Conservation (phyloP, 352 stramenopile species). For the Phytophthora nicotianae region DNA sequence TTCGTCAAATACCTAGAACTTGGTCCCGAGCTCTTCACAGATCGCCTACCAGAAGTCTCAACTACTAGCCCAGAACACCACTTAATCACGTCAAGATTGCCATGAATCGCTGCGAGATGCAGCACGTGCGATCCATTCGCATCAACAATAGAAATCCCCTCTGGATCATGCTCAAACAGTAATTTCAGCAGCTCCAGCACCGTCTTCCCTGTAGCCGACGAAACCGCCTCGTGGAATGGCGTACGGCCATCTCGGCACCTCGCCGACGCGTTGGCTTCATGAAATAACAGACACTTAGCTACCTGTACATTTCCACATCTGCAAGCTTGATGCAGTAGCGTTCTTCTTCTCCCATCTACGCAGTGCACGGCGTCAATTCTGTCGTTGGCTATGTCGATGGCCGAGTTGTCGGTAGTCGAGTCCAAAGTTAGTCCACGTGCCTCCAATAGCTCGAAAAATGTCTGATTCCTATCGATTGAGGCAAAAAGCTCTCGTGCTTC, state of each 20-base stretch:
- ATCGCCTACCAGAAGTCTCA: not conserved
- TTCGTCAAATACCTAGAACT: slow-evolving; percentile 18
- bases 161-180: slow-evolving; percentile 58
- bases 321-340: slow-evolving; percentile 71
- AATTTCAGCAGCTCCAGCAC: slow-evolving; percentile 51
- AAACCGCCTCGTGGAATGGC: slow-evolving; percentile 63
- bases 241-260: slow-evolving; percentile 59
- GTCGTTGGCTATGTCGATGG: slow-evolving; percentile 1
- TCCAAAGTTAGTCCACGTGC: slow-evolving; percentile 19
- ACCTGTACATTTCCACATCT: slow-evolving; percentile 55
- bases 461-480: slow-evolving; percentile 20
- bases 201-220: slow-evolving; percentile 26
- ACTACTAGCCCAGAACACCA: slow-evolving; percentile 44
- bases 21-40: slow-evolving; percentile 1
- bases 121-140: slow-evolving; percentile 65
- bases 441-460: slow-evolving; percentile 39
- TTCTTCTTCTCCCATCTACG: slow-evolving; percentile 57
- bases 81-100: slow-evolving; percentile 58
- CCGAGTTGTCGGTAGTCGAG: not conserved
- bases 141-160: slow-evolving; percentile 51
- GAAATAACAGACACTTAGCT: slow-evolving; percentile 60
- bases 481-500: slow-evolving; percentile 33
- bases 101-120: slow-evolving; percentile 72
- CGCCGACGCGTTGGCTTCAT: slow-evolving; percentile 45
- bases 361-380: slow-evolving; percentile 48